Conservation (phyloP, 768 basidiomycete genomes). For the Kwoniella mangroviensis region DNA sequence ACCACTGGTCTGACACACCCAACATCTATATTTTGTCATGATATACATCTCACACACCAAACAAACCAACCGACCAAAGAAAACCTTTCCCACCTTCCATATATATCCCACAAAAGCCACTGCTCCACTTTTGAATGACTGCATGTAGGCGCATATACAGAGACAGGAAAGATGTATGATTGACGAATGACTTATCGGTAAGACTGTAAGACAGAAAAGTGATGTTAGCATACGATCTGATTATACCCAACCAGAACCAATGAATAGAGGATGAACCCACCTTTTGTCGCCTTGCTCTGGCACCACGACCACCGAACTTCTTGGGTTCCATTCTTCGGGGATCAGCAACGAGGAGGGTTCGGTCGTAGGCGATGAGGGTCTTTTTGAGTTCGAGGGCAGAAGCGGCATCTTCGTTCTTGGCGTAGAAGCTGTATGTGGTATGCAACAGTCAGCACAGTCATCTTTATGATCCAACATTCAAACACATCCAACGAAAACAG, state of each 20-base stretch:
- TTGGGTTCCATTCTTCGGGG: constrained; percentile 95
- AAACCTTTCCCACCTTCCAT: not conserved
- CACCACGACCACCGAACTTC: constrained; percentile 98
- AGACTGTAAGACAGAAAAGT: constrained; percentile 30
- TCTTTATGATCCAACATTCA: not conserved
- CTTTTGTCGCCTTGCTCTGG: constrained; percentile 97
- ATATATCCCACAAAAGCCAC: constrained; percentile 16
- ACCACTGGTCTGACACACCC: not conserved
- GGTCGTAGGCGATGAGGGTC: constrained; percentile 93
- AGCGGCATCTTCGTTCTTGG: constrained; percentile 97
- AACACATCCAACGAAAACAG: too few species aligned
- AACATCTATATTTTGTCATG: constrained; percentile 35
- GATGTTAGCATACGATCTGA: not conserved
- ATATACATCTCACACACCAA: constrained; percentile 45
- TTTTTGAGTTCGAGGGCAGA: constrained; percentile 98
- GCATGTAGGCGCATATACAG: too few species aligned
- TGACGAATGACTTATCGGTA: constrained; percentile 44
- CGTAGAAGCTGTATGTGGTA: constrained; percentile 64
- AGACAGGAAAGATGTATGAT: not conserved
- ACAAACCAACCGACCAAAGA: constrained; percentile 29
- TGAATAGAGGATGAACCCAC: constrained; percentile 49
- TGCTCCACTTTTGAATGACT: constrained; percentile 1
- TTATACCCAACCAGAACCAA: too few species aligned
- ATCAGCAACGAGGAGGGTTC: constrained; percentile 61
- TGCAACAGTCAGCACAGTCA: constrained; percentile 16